These are phyloP conservation scores for Pyrenophora seminiperda DNA, from an alignment of 2,329 filamentous ascomycete genomes.

Conservation along the genomic window DNA sequence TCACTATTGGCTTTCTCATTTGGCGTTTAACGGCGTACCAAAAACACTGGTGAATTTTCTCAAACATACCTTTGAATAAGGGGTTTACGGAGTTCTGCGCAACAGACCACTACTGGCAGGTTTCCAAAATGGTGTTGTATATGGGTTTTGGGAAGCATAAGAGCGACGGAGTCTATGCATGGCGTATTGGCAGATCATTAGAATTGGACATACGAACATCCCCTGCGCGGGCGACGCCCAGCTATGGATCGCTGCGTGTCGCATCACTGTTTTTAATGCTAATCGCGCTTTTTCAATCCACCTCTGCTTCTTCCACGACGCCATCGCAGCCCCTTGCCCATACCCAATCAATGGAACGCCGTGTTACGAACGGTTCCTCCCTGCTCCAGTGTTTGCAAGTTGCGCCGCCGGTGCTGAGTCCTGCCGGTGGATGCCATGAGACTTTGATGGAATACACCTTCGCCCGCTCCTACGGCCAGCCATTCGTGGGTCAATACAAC, in stretches of 20 bases:
- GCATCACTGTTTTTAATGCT: conserved; percentile 42
- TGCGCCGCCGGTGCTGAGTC: conserved; percentile 66
- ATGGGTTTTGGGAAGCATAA: conserved; percentile 29
- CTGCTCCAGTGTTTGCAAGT: conserved; percentile 71
- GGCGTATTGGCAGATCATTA: conserved; percentile 20
- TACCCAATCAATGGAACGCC: conserved; percentile 23
- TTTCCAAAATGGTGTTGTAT: conserved; percentile 16
- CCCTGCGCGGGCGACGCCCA: conserved; percentile 18
- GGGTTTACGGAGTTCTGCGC: conserved; percentile 35
- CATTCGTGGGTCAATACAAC: conserved; percentile 70
- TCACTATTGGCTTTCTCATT: conserved; percentile 9
- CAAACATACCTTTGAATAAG: conserved; percentile 37
- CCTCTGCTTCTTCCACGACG: conserved; percentile 27
- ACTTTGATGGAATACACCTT: conserved; percentile 74
- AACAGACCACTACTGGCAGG: conserved; percentile 18
- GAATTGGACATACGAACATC: conserved; percentile 14
- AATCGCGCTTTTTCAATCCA: conserved; percentile 38
- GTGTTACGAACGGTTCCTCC: conserved; percentile 33
- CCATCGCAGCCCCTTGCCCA: conserved; percentile 21
- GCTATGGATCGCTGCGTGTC: conserved; percentile 22
- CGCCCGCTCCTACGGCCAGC: conserved; percentile 72
- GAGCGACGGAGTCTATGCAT: conserved; percentile 16
- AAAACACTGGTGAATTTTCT: conserved; percentile 15
- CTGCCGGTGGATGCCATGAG: conserved; percentile 55
- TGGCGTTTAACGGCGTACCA: conserved; percentile 13